These are phyloP conservation scores for Cryptosporidium andersoni DNA, from an alignment of 169 alveolate species.

Conservation along the genomic window DNA sequence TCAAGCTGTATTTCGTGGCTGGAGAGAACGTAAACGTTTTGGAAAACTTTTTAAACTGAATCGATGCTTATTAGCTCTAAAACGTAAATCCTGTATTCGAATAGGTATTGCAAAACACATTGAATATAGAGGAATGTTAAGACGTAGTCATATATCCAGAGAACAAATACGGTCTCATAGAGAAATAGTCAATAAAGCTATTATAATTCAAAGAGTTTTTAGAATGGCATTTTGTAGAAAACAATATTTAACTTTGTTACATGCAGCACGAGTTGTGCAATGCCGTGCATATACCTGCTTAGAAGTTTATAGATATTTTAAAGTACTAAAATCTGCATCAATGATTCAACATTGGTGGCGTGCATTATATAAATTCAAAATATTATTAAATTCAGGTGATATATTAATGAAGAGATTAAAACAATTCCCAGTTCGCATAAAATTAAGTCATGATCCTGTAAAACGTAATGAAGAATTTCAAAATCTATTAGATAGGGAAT, in stretches of 20 bases:
- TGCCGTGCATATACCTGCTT: conserved; percentile 68
- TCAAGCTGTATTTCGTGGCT: conserved; percentile 68
- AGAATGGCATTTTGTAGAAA: conserved; percentile 62
- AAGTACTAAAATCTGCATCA: conserved; percentile 51
- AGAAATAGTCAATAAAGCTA: conserved; percentile 67
- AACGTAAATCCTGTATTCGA: conserved; percentile 39
- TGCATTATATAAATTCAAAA: conserved; percentile 10
- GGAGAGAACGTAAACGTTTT: conserved; percentile 35
- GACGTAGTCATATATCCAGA: conserved; percentile 65
- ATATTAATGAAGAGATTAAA: conserved; percentile 17
- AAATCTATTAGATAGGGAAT: conserved; percentile 35
- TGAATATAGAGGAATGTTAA: conserved; percentile 68
- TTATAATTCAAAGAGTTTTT: conserved; percentile 62
- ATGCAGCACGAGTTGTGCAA: conserved; percentile 60
- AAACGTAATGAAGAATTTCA: conserved; percentile 40
- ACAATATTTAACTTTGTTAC: conserved; percentile 30
- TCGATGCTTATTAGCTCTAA: conserved; percentile 43
- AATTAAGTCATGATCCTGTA: conserved; percentile 27
- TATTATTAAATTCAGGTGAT: conserved; percentile 19
- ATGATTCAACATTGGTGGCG: conserved; percentile 70
- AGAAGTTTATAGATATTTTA: conserved; percentile 59
- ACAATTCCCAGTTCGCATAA: conserved; percentile 35
- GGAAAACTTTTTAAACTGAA: conserved; percentile 57
- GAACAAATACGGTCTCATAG: conserved; percentile 68
- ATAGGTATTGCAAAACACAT: conserved; percentile 64